phyloP scores from a whole-genome alignment of 306 rosid species.

The Quercus cerris region DNA sequence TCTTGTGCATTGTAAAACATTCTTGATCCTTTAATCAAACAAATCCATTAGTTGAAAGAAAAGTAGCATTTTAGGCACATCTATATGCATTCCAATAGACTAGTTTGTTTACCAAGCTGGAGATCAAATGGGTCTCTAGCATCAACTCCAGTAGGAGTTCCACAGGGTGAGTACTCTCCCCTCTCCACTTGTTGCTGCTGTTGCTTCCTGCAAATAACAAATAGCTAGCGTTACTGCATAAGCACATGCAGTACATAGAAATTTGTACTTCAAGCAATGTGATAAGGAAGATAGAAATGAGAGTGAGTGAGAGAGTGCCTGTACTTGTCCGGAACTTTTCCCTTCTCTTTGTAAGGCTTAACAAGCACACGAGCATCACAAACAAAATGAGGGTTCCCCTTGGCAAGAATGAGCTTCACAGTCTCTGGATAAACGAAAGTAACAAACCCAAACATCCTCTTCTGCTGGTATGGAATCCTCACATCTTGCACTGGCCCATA shows the following conservation, averaged over 20 bases:
- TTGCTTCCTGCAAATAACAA: slow-evolving; percentile 63
- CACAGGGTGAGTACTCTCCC: slow-evolving; percentile 91
- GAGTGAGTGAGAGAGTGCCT: slow-evolving; percentile 42
- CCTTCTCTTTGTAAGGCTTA: slow-evolving; percentile 99
- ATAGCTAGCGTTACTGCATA: neutral
- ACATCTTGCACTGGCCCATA: slow-evolving; percentile 99
- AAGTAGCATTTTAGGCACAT: neutral
- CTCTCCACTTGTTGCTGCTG: slow-evolving; percentile 69
- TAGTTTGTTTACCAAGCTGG: slow-evolving; percentile 61
- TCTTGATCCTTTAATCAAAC: slow-evolving; percentile 48
- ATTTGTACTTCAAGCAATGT: neutral
- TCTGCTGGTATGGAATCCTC: slow-evolving; percentile 98
- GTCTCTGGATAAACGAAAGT: slow-evolving; percentile 92
- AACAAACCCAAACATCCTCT: slow-evolving; percentile 96
- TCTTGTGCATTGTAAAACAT: slow-evolving; percentile 84
- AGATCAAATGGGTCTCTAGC: slow-evolving; percentile 79
- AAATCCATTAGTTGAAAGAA: neutral
- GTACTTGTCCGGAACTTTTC: slow-evolving; percentile 97
- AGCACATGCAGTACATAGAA: neutral
- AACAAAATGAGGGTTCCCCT: slow-evolving; percentile 97
- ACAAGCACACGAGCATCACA: slow-evolving; percentile 98
- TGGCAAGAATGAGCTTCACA: slow-evolving; percentile 83
- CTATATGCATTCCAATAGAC: neutral
- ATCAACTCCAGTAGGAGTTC: slow-evolving; percentile 84
- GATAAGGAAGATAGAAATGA: neutral